These are phyloP conservation scores for Sherardia arvensis DNA, from an alignment of 257 asterid species.

Conservation along the genomic window DNA sequence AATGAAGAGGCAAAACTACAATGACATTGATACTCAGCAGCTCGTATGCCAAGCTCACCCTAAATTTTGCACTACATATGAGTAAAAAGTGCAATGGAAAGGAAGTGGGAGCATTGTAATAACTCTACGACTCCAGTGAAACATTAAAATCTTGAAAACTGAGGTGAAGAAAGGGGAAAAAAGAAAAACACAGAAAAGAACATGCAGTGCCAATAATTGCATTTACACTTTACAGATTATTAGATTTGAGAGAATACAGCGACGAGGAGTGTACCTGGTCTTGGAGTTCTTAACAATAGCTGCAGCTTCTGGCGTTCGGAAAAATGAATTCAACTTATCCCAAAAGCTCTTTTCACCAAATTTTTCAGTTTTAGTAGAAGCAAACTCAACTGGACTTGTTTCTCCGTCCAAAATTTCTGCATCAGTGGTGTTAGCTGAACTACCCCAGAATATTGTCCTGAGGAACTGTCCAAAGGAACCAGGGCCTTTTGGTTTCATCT, in stretches of 20 bases:
- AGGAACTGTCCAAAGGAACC: constrained; percentile 19
- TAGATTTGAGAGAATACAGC: not conserved
- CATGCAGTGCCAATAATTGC: not conserved
- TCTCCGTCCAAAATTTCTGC: constrained; percentile 18
- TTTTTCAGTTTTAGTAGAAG: constrained; percentile 19
- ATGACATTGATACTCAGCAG: not conserved
- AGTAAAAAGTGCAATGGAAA: not conserved
- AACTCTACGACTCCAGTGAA: not conserved
- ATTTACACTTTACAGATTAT: not conserved
- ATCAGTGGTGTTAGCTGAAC: constrained; percentile 18
- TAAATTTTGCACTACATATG: not conserved
- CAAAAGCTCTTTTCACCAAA: constrained; percentile 56
- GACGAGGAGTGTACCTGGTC: constrained; percentile 43
- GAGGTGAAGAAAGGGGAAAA: not conserved
- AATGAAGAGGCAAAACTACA: not conserved
- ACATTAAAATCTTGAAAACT: not conserved
- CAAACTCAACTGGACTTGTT: constrained; percentile 14
- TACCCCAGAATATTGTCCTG: constrained; percentile 37
- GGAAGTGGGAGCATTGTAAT: not conserved
- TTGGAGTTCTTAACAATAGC: constrained; percentile 37
- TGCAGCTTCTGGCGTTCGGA: constrained; percentile 39
- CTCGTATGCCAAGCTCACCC: not conserved
- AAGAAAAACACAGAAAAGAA: not conserved
- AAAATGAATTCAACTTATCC: constrained; percentile 49
- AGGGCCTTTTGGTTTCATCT: constrained; percentile 15